These are phyloP conservation scores for Zygnema cylindricum DNA, from an alignment of 139 green algal genomes.

Conservation along the genomic window DNA sequence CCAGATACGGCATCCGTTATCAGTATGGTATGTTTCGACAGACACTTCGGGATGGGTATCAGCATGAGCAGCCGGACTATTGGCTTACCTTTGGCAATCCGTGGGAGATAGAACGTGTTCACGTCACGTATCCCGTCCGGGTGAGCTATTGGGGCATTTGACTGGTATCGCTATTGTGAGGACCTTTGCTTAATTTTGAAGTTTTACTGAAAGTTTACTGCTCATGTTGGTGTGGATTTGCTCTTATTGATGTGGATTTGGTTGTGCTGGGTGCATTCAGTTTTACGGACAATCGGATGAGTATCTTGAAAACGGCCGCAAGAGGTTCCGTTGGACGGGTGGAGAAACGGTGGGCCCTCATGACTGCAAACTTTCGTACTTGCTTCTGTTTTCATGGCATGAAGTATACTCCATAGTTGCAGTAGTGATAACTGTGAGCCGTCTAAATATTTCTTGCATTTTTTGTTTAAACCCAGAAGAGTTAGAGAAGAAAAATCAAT, in stretches of 20 bases:
- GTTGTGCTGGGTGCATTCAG: constrained; percentile 21
- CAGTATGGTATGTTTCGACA: constrained; percentile 99
- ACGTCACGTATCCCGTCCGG: constrained; percentile 43
- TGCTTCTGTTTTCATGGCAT: too few species aligned
- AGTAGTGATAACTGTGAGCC: too few species aligned
- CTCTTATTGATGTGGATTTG: background rate
- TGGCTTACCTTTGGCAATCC: constrained; percentile 78
- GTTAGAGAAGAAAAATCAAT: too few species aligned
- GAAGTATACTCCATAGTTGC: too few species aligned
- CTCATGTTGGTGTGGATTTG: background rate
- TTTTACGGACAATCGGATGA: constrained; percentile 77
- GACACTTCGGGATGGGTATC: constrained; percentile 68
- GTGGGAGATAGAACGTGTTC: constrained; percentile 67
- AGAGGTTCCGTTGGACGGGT: constrained; percentile 68
- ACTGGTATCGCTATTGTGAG: background rate
- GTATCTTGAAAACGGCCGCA: constrained; percentile 55
- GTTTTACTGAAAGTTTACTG: background rate
- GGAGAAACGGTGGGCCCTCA: constrained; percentile 74
- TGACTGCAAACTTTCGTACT: too few species aligned
- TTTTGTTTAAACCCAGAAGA: too few species aligned
- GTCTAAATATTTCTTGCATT: too few species aligned
- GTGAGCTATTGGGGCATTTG: too few species aligned
- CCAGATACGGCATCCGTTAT: constrained; percentile 96
- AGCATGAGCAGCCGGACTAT: constrained; percentile 71
- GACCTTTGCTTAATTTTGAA: background rate